Percentiles rank a stretch among this genome's conserved stretches.
phyloP scores from a whole-genome alignment of 805 yeast genomes.

The Vanderwaltozyma polyspora region DNA sequence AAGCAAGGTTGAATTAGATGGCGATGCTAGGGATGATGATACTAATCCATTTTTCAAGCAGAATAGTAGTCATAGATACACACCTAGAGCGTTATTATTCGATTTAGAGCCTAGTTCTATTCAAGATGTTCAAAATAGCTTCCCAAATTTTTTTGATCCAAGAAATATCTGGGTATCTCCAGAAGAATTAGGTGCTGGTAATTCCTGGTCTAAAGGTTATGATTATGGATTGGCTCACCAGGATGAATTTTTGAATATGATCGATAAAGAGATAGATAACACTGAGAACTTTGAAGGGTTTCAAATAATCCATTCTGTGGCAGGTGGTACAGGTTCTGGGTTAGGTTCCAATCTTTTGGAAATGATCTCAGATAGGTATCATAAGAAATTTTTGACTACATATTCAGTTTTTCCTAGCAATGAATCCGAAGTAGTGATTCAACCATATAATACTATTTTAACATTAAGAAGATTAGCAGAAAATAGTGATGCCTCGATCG shows the following conservation, averaged over 20 bases:
- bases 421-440: constrained; percentile 92
- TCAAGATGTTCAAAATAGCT: constrained; percentile 42
- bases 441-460: constrained; percentile 84
- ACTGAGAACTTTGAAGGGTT: constrained; percentile 86
- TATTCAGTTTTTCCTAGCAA: constrained; percentile 77
- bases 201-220: constrained; percentile 91
- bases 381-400: constrained; percentile 74
- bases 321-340: constrained; percentile 98
- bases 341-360: constrained; percentile 78
- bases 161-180: constrained; percentile 67
- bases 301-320: constrained; percentile 85
- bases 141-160: constrained; percentile 65
- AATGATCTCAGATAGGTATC: constrained; percentile 64
- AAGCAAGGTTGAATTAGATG: constrained; percentile 7
- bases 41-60: constrained; percentile 75
- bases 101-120: constrained; percentile 90
- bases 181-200: constrained; percentile 91
- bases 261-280: constrained; percentile 82
- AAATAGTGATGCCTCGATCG: constrained; percentile 76
- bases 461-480: constrained; percentile 75
- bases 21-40: constrained; percentile 44
- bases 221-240: constrained; percentile 54
- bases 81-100: constrained; percentile 77
- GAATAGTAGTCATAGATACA: constrained; percentile 63
- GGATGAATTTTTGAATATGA: constrained; percentile 69